These are phyloP conservation scores for Skeletonema grethae DNA, from an alignment of 108 stramenopile genomes.

Conservation along the genomic window DNA sequence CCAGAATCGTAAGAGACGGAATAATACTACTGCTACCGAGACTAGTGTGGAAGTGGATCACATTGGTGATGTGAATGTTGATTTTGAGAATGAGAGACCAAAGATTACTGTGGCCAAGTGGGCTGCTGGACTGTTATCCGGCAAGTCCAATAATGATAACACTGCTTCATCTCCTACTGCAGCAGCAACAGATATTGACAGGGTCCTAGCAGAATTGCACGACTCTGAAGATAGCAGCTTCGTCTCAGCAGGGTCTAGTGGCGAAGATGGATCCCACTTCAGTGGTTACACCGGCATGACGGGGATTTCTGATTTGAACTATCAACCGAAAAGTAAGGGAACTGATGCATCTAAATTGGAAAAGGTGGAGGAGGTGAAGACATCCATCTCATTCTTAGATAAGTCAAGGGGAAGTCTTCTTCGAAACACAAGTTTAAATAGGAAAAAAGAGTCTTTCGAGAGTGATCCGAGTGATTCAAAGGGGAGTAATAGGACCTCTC, in stretches of 20 bases:
- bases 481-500: background rate
- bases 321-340: background rate
- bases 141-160: background rate
- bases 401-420: background rate
- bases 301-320: slow-evolving; percentile 1
- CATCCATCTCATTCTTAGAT: background rate
- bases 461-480: background rate
- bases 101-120: background rate
- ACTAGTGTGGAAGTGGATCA: background rate
- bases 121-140: background rate
- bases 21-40: background rate
- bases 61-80: background rate
- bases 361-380: slow-evolving; percentile 2
- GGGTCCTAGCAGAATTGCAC: background rate
- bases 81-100: background rate
- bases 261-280: background rate
- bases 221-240: background rate
- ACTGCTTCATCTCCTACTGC: background rate
- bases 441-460: slow-evolving; percentile 5
- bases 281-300: slow-evolving; percentile 1
- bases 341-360: background rate
- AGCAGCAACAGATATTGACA: background rate
- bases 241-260: background rate
- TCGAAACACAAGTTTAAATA: background rate
- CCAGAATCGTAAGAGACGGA: background rate